These are phyloP conservation scores for Dothideomycetes sp. DNA, from an alignment of 2,329 filamentous ascomycete genomes.

Conservation along the genomic window DNA sequence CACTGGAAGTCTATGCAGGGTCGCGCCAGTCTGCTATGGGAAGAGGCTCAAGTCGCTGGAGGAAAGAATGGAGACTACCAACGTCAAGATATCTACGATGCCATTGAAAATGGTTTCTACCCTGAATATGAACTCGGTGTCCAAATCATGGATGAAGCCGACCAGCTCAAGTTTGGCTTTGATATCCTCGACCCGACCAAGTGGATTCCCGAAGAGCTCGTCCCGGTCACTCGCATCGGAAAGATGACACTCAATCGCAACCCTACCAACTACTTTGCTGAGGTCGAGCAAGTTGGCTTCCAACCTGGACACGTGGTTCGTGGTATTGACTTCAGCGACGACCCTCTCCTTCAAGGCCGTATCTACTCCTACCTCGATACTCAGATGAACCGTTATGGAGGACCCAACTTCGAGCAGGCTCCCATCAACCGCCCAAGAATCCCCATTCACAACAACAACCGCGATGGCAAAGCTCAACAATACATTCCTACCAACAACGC, in stretches of 20 bases:
- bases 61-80: constrained; percentile 27
- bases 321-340: constrained; percentile 5
- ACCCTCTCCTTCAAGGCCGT: constrained; percentile 46
- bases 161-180: constrained; percentile 36
- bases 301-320: constrained; percentile 47
- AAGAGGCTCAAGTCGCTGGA: constrained; percentile 23
- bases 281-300: constrained; percentile 53
- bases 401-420: constrained; percentile 37
- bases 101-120: constrained; percentile 34
- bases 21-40: constrained; percentile 30
- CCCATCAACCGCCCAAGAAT: constrained; percentile 12
- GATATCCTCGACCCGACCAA: constrained; percentile 49
- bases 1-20: constrained; percentile 29
- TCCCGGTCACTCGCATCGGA: constrained; percentile 53
- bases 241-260: constrained; percentile 19
- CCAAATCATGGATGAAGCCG: constrained; percentile 42
- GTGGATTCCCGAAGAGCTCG: constrained; percentile 41
- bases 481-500: constrained; percentile 55
- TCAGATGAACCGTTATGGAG: constrained; percentile 30
- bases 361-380: constrained; percentile 54
- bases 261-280: constrained; percentile 55
- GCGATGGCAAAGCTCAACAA: constrained; percentile 22
- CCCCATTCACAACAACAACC: constrained; percentile 21
- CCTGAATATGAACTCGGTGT: constrained; percentile 43
- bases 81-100: constrained; percentile 28